These are phyloP conservation scores for Verticillium zaregamsianum DNA, from an alignment of 2,329 filamentous ascomycete species.

Conservation along the genomic window DNA sequence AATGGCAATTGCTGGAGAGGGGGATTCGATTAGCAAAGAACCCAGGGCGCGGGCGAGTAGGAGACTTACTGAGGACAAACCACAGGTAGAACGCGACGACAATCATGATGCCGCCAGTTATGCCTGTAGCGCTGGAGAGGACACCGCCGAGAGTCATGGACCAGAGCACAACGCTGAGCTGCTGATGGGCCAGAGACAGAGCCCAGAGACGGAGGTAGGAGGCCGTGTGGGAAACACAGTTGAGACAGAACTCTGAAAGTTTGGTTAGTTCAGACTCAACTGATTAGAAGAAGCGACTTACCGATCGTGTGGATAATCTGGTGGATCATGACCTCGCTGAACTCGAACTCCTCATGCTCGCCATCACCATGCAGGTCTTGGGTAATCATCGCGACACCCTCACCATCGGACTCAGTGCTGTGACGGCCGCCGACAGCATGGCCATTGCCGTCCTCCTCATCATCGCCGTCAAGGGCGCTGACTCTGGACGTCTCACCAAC, in stretches of 20 bases:
- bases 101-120: conserved; percentile 71
- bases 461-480: conserved; percentile 85
- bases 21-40: conserved; percentile 2
- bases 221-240: conserved; percentile 97
- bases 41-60: too few species aligned
- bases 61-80: conserved; percentile 70
- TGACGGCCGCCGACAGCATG: conserved; percentile 57
- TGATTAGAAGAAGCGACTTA: conserved; percentile 40
- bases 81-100: conserved; percentile 82
- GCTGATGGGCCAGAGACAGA: conserved; percentile 93
- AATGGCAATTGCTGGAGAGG: conserved; percentile 44
- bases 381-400: conserved; percentile 83
- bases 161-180: conserved; percentile 95
- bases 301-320: conserved; percentile 98
- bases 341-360: conserved; percentile 95
- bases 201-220: conserved; percentile 99
- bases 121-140: conserved; percentile 59
- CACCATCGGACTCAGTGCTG: conserved; percentile 62
- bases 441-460: conserved; percentile 58
- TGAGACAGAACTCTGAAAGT: conserved; percentile 84
- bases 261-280: conserved; percentile 21
- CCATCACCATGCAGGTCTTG: conserved; percentile 72
- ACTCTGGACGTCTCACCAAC: conserved; percentile 86
- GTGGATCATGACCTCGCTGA: conserved; percentile 96
- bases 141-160: conserved; percentile 85